These are phyloP conservation scores for Globisporangium megalacanthum DNA, from an alignment of 352 stramenopile genomes.

Conservation along the genomic window DNA sequence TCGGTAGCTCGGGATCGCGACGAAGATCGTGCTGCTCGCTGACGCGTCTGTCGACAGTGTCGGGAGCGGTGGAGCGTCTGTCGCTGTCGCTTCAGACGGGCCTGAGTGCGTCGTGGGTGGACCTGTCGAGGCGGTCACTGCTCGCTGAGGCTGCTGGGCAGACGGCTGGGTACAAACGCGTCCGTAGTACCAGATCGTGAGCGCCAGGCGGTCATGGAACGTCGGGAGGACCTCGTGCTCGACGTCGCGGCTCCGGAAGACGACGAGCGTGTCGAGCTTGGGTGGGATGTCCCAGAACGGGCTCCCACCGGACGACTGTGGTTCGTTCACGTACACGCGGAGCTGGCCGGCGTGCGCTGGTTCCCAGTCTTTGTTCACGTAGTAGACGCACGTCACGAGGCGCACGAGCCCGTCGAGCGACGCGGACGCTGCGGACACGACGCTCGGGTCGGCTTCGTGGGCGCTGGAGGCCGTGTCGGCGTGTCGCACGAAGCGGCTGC, in stretches of 20 bases:
- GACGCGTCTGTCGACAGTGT: background rate
- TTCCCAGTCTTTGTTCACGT: conserved; percentile 76
- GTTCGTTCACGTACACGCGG: conserved; percentile 46
- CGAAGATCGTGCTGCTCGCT: conserved; percentile 77
- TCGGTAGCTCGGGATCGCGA: conserved; percentile 91
- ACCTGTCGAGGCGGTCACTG: no score
- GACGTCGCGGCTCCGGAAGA: conserved; percentile 90
- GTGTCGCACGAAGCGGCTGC: conserved; percentile 64
- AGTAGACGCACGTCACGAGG: conserved; percentile 83
- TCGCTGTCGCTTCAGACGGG: no score
- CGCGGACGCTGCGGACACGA: background rate
- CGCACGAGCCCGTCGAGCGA: conserved; percentile 28
- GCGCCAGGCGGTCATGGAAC: conserved; percentile 76
- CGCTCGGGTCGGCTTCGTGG: conserved; percentile 19
- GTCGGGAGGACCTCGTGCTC: conserved; percentile 89
- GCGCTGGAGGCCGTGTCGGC: conserved; percentile 53
- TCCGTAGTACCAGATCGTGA: conserved; percentile 95
- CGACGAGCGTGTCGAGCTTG: conserved; percentile 79
- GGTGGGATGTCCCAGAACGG: conserved; percentile 72
- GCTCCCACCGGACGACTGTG: background rate
- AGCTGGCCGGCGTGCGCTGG: conserved; percentile 53
- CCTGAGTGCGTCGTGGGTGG: no score
- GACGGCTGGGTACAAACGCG: no score
- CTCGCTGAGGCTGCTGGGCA: conserved; percentile 1
- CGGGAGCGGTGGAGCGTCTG: no score